Evolutionary conservation across 495 filamentous ascomycete species (phyloP), one percentile per base, ranked within the genome.

Genomic region (Aspergillus asperescens): DNA sequence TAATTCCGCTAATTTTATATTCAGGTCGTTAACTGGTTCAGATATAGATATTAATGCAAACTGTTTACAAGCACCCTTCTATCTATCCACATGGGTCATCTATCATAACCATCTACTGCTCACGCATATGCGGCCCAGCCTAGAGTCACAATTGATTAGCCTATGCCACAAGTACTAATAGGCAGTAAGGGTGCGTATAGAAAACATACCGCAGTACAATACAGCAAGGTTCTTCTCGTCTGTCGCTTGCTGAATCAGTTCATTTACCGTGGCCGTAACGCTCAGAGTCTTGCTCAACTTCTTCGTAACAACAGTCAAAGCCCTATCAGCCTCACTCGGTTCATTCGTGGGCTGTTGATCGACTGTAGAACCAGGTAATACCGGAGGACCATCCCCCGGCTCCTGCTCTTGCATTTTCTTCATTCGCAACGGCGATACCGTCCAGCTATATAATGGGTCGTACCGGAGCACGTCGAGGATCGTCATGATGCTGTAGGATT

Each of bases 371-470:
- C 59, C 67, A 20, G 69, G 57, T 25, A 73, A 43, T 8, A 64
- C 63, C 19, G 67, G 67, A n/a, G 67, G 69, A 22, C 55, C 67
- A 22, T 66, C 74, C n/a, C 61, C 71, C 4, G 74, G 72, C 51
- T 80, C 81, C 40, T 80, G 71, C 15, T 86, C 81, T 57, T 89
- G 86, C 77, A 89, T 87, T 34, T 79, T 77, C 66, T 82, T 84
- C 69, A 95, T 80, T 41, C 90, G 81, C 44, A 95, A 70, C 0
- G 93, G 92, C n/a, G 89, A 93, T 16, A 97, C 82, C 15, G 87
- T 88, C 93, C 93, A 99, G 61, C 79, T 90, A 67, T 96, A 95
- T 53, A 99, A 76, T 2, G 93, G 94, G 75, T 98, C 93, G 62
- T 96, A 96, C 16, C 94, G 86, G 45, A 98, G 77, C 23, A 96